Percentiles rank a stretch among this genome's conserved stretches.
Evolutionary conservation across 306 rosid species (phyloP).

Genomic region (Hippophae rhamnoides): DNA sequence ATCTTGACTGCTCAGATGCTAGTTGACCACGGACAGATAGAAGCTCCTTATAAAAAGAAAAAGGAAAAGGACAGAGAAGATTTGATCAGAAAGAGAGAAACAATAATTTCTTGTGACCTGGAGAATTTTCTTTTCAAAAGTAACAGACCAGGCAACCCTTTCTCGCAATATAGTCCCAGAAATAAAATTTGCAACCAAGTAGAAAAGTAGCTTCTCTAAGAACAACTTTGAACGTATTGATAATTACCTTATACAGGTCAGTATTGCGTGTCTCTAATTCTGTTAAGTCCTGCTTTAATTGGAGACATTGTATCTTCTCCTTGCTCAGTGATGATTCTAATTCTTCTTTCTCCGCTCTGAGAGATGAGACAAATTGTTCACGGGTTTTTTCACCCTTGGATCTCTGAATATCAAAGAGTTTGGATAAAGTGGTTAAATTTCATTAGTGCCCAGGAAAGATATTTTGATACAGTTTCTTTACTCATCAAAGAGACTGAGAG

Average conservation of each 20-base stretch:
- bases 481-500: background rate
- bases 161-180: too few relatives aligned
- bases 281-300: slow-evolving; percentile 67
- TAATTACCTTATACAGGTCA: slow-evolving; percentile 74
- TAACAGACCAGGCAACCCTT: background rate
- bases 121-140: background rate
- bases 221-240: background rate
- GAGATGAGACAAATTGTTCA: slow-evolving; percentile 33
- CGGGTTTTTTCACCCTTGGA: slow-evolving; percentile 38
- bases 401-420: slow-evolving; percentile 39
- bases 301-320: slow-evolving; percentile 56
- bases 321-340: slow-evolving; percentile 57
- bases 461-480: background rate
- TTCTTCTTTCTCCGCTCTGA: slow-evolving; percentile 74
- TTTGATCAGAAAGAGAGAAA: background rate
- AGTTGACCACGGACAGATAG: slow-evolving; percentile 88
- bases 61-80: slow-evolving; percentile 3
- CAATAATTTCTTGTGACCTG: slow-evolving; percentile 1
- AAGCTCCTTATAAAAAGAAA: slow-evolving; percentile 57
- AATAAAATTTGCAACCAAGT: too few relatives aligned
- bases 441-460: background rate
- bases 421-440: slow-evolving; percentile 2
- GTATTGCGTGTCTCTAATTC: slow-evolving; percentile 64
- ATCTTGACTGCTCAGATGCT: slow-evolving; percentile 88
- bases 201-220: background rate